Conservation (phyloP, 805 yeast genomes). For the Saturnispora mendoncae region DNA sequence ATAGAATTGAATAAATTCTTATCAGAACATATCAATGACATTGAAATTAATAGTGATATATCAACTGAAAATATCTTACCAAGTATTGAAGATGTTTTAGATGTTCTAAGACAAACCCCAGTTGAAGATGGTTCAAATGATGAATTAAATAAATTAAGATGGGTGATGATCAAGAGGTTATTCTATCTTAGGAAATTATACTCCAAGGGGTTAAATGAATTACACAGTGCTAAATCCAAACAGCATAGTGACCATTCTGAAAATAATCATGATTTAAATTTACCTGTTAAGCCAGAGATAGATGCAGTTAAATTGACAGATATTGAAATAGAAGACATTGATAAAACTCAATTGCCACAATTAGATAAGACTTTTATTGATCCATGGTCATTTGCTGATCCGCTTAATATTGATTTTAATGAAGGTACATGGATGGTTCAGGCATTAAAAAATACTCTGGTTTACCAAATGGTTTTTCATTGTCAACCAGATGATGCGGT, state of each 20-base stretch:
- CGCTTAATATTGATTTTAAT: constrained; percentile 69
- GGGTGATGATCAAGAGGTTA: constrained; percentile 63
- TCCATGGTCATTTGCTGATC: constrained; percentile 86
- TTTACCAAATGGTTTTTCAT: constrained; percentile 80
- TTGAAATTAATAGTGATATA: constrained; percentile 26
- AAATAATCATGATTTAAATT: constrained; percentile 4
- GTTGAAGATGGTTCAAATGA: constrained; percentile 20
- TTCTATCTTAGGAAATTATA: constrained; percentile 62
- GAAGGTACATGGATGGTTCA: constrained; percentile 79
- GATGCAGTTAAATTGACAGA: constrained; percentile 34
- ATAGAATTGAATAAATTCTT: constrained; percentile 47
- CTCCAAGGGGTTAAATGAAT: constrained; percentile 29
- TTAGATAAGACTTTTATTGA: constrained; percentile 47
- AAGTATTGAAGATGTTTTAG: constrained; percentile 44
- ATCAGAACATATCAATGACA: constrained; percentile 41
- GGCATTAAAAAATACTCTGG: constrained; percentile 74
- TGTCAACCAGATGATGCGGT: constrained; percentile 93
- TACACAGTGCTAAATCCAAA: neutral
- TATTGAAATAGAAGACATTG: constrained; percentile 34
- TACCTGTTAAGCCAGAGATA: constrained; percentile 10
- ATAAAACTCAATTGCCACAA: constrained; percentile 29
- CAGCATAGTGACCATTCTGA: constrained; percentile 23
- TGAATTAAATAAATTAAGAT: constrained; percentile 45
- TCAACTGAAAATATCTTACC: constrained; percentile 32
- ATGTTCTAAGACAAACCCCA: constrained; percentile 42